Percentiles rank a stretch among this genome's conserved stretches.
phyloP scores from a whole-genome alignment of 2,329 filamentous ascomycete genomes.

The Verticillium zaregamsianum region DNA sequence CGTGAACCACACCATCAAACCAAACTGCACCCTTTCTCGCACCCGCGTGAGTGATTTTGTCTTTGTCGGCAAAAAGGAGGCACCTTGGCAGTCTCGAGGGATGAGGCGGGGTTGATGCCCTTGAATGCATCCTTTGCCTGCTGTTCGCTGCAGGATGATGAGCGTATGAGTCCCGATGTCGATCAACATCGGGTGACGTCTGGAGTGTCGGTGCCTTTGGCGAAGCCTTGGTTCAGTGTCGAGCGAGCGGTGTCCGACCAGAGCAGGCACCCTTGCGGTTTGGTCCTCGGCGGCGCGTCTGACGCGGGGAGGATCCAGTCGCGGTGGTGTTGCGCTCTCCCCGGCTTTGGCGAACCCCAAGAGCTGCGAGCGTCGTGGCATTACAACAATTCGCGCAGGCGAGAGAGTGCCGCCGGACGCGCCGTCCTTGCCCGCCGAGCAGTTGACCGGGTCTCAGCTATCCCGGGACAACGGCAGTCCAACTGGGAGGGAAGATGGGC shows the following conservation, averaged over 20 bases:
- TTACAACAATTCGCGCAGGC: conserved; percentile 2
- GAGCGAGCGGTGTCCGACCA: too few relatives aligned
- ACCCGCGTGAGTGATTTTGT: neutral
- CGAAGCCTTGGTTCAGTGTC: neutral
- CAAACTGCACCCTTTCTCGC: too few relatives aligned
- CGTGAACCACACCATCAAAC: too few relatives aligned
- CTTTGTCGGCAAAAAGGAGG: neutral
- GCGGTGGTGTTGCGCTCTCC: neutral
- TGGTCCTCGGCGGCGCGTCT: too few relatives aligned
- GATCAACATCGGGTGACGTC: too few relatives aligned
- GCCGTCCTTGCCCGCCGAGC: neutral
- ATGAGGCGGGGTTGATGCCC: neutral
- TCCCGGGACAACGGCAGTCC: neutral
- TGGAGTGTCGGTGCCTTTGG: neutral
- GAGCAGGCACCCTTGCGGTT: too few relatives aligned
- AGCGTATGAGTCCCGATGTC: neutral
- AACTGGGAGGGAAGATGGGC: neutral
- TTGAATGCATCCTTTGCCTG: neutral
- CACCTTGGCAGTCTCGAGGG: neutral
- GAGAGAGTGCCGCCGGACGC: neutral
- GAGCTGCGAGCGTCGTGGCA: neutral
- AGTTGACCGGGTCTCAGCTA: neutral
- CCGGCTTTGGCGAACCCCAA: neutral
- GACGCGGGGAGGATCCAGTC: too few relatives aligned
- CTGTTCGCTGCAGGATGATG: neutral